phyloP scores from a whole-genome alignment of 1,284 basidiomycete species.

The Cutaneotrichosporon sp. region DNA sequence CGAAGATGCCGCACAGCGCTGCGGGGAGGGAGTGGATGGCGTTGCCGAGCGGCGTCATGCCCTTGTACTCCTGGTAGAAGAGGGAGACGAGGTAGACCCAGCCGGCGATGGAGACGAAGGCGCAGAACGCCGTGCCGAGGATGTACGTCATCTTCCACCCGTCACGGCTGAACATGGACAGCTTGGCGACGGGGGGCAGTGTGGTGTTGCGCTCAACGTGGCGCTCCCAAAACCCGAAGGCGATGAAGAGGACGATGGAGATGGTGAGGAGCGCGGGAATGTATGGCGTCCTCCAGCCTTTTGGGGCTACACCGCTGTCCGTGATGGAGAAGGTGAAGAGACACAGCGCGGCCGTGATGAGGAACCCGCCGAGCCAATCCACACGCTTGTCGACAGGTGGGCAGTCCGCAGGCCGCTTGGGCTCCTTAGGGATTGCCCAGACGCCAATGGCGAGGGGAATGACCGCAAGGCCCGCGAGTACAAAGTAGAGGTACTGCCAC shows the following conservation, averaged over 20 bases:
- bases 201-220: slow-evolving; percentile 22
- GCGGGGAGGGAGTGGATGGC: slow-evolving; percentile 24
- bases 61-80: slow-evolving; percentile 26
- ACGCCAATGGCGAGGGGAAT: slow-evolving; percentile 30
- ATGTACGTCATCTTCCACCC: slow-evolving; percentile 24
- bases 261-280: slow-evolving; percentile 32
- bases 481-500: slow-evolving; percentile 33
- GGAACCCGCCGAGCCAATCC: slow-evolving; percentile 33
- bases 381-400: slow-evolving; percentile 19
- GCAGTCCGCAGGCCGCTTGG: background rate
- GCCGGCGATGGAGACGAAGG: slow-evolving; percentile 24
- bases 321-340: slow-evolving; percentile 33
- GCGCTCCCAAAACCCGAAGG: slow-evolving; percentile 34
- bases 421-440: slow-evolving; percentile 29
- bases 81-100: slow-evolving; percentile 28
- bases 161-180: slow-evolving; percentile 25
- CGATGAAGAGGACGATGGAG: slow-evolving; percentile 30
- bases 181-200: slow-evolving; percentile 29
- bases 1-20: slow-evolving; percentile 29
- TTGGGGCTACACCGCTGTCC: slow-evolving; percentile 20
- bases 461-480: slow-evolving; percentile 33
- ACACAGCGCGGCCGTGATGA: slow-evolving; percentile 31
- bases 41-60: slow-evolving; percentile 19
- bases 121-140: slow-evolving; percentile 25
- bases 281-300: slow-evolving; percentile 32